Evolutionary conservation across 2,329 filamentous ascomycete species (phyloP).

Genomic region (Coniochaeta prunicola): DNA sequence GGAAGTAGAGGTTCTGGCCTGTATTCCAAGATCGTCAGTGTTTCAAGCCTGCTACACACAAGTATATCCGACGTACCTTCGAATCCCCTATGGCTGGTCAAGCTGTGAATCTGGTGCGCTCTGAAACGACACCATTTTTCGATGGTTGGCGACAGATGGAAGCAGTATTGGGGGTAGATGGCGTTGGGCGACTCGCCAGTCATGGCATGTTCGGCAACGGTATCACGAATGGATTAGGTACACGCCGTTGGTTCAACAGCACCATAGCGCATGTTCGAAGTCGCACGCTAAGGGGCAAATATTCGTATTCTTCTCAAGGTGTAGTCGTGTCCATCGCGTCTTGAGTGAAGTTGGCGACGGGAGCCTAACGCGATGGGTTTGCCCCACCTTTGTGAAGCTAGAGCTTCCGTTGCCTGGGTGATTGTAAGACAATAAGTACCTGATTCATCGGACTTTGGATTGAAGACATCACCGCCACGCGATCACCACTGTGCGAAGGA

Average conservation of each 20-base stretch:
- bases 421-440: too few relatives aligned
- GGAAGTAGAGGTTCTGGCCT: conserved; percentile 56
- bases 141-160: conserved; percentile 54
- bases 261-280: not conserved
- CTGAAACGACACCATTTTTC: conserved; percentile 52
- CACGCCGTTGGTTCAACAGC: not conserved
- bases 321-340: not conserved
- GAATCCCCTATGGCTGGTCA: conserved; percentile 42
- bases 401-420: not conserved
- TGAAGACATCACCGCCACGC: too few relatives aligned
- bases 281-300: not conserved
- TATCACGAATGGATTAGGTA: not conserved
- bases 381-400: not conserved
- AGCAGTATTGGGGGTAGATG: conserved; percentile 57
- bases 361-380: not conserved
- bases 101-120: conserved; percentile 38
- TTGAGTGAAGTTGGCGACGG: not conserved
- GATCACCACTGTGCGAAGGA: too few relatives aligned
- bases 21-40: not conserved
- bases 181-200: conserved; percentile 26
- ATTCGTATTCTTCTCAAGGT: not conserved
- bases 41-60: not conserved
- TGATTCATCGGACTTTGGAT: too few relatives aligned
- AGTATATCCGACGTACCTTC: conserved; percentile 33
- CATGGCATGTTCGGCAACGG: conserved; percentile 39